Base-by-base conservation (phyloP, 2,329 filamentous ascomycete species). In the Balansia obtecta region DNA sequence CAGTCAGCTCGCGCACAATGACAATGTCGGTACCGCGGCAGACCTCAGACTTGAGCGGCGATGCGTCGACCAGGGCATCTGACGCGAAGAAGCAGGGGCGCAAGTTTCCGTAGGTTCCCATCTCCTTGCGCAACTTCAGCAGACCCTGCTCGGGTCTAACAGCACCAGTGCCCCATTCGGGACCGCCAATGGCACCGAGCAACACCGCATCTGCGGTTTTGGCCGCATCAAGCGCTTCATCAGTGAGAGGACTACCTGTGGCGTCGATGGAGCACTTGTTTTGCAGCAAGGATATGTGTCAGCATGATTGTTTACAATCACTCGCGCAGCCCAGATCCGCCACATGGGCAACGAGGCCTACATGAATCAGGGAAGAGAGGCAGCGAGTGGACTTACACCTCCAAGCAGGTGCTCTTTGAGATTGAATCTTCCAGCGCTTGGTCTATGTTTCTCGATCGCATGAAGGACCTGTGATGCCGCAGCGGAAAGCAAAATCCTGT, bases 11-110 rank as follows among this genome's bases (percentile, higher is more conserved):
- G 46, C 91, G 87, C 55, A 97, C 84, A 63, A 97, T 85, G 71
- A 86, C 87, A 71, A 97, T 88, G 75, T 97, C 86, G 60, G 87
- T 89, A 61, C 87, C 90, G 55, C 82, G 78, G 76, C 87, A 94
- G 55, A 96, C 78, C 3, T 85, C 79, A 50, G 86, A 82, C 71
- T 95, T 95, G 55, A 97, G 81, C 0, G 91, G 91, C 11, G 89
- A 96, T 63, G 76, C 79, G 46, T 90, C 83, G 62, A 95, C 83
- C 46, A 96, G 83, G 30, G 82, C 79, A 49, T 91, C 86, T 1
- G 89, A 90, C 47, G 88, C 88, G 72, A 98, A 97, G 77, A 87
- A 94, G 77, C 91, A 97, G 10, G 90, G 91, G 6, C 91, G 85
- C 52, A 97, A 82, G 79, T 97, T 97, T 60, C 90, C 91, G 71